phyloP scores from a whole-genome alignment of 257 asterid genomes.

The Leonotis leonurus region DNA sequence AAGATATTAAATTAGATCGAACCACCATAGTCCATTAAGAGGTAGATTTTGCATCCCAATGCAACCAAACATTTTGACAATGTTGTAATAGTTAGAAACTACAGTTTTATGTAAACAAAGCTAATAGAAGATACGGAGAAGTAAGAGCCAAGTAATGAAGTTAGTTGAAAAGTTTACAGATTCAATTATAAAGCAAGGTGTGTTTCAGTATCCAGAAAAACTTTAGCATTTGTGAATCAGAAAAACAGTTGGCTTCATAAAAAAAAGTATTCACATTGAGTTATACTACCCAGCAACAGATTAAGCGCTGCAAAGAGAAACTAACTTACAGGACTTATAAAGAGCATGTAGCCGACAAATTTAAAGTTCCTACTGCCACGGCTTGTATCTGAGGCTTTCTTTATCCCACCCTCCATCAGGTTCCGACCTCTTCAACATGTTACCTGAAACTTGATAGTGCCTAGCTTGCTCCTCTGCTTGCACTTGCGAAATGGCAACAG shows the following conservation, averaged over 20 bases:
- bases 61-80: neutral
- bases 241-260: neutral
- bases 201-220: neutral
- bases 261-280: neutral
- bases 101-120: too few relatives aligned
- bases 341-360: neutral
- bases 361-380: constrained; percentile 47
- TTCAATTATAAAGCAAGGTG: neutral
- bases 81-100: too few relatives aligned
- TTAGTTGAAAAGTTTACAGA: neutral
- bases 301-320: neutral
- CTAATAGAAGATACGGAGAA: neutral
- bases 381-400: constrained; percentile 66
- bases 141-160: neutral
- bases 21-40: neutral
- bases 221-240: neutral
- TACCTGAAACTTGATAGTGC: constrained; percentile 42
- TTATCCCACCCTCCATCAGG: constrained; percentile 77
- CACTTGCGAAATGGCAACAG: constrained; percentile 53
- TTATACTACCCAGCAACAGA: neutral
- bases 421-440: constrained; percentile 61
- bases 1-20: neutral
- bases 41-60: neutral
- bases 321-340: constrained; percentile 22
- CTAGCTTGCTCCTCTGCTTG: constrained; percentile 60